Evolutionary conservation across 306 rosid genomes (phyloP).

Genomic region (Cotoneaster glaucophyllus): DNA sequence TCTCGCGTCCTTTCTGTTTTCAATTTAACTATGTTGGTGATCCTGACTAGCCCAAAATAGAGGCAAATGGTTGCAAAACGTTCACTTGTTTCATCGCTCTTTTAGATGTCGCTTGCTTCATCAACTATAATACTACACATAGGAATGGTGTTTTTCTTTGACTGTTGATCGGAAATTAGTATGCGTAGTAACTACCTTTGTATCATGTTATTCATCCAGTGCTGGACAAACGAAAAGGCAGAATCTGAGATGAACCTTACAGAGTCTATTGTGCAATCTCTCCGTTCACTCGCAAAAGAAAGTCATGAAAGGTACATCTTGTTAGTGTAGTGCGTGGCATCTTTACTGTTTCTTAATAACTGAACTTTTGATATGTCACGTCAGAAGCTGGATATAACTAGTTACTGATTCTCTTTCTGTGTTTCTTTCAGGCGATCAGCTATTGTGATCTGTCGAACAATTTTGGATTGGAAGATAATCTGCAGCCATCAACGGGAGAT

Average conservation of each 20-base stretch:
- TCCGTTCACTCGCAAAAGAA: constrained; percentile 87
- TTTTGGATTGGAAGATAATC: constrained; percentile 18
- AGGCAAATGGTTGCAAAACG: neutral
- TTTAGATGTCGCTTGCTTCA: neutral
- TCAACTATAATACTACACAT: neutral
- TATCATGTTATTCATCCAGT: constrained; percentile 27
- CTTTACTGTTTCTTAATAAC: constrained; percentile 10
- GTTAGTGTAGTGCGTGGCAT: neutral
- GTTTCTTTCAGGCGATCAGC: constrained; percentile 30
- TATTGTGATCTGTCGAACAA: constrained; percentile 20
- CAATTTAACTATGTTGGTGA: neutral
- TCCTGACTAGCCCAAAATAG: neutral
- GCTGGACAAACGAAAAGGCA: constrained; percentile 69
- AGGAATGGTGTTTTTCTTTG: neutral
- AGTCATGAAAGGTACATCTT: constrained; percentile 67
- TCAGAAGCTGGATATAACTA: neutral
- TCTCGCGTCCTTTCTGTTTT: neutral
- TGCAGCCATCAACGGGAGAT: constrained; percentile 49
- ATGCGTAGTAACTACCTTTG: neutral
- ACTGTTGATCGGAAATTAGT: constrained; percentile 37
- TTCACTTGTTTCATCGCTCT: neutral
- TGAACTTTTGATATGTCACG: neutral
- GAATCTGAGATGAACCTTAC: constrained; percentile 70
- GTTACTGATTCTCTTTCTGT: neutral
- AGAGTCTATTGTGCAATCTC: constrained; percentile 62